Conservation (phyloP, 2,329 filamentous ascomycete genomes). For the Pestalotiopsis sp. region DNA sequence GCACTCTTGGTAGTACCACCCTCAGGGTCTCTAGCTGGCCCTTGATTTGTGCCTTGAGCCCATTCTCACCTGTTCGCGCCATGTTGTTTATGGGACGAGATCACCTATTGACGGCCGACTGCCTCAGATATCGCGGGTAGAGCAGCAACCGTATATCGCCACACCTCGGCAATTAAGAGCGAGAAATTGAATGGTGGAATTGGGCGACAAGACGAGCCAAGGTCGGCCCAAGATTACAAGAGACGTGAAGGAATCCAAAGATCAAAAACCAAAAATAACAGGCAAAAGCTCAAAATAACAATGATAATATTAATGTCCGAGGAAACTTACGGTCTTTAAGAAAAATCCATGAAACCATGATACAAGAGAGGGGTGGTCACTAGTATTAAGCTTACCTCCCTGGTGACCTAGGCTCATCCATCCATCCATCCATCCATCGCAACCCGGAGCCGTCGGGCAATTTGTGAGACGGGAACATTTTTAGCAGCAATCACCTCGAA, state of each 20-base stretch:
- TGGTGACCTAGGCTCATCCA: neutral
- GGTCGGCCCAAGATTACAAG: no score
- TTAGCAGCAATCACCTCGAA: neutral
- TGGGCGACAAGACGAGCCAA: no score
- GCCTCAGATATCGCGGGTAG: neutral
- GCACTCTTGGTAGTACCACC: constrained; percentile 49
- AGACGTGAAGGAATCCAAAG: neutral
- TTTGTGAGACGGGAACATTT: neutral
- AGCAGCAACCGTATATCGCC: neutral
- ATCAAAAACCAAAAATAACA: neutral
- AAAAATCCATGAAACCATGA: neutral
- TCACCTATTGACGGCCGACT: neutral
- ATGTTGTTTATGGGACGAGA: neutral
- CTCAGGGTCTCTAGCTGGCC: neutral
- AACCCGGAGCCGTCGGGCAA: neutral
- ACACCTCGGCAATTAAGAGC: neutral
- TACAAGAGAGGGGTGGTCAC: neutral
- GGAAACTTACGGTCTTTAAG: neutral
- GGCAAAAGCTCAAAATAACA: neutral
- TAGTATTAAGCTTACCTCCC: neutral
- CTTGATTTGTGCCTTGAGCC: constrained; percentile 2
- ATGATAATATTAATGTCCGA: neutral
- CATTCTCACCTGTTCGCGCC: neutral
- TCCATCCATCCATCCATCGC: neutral
- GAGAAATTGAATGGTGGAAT: no score